Evolutionary conservation across 768 basidiomycete species (phyloP).

Genomic region (Trametes coccinea): DNA sequence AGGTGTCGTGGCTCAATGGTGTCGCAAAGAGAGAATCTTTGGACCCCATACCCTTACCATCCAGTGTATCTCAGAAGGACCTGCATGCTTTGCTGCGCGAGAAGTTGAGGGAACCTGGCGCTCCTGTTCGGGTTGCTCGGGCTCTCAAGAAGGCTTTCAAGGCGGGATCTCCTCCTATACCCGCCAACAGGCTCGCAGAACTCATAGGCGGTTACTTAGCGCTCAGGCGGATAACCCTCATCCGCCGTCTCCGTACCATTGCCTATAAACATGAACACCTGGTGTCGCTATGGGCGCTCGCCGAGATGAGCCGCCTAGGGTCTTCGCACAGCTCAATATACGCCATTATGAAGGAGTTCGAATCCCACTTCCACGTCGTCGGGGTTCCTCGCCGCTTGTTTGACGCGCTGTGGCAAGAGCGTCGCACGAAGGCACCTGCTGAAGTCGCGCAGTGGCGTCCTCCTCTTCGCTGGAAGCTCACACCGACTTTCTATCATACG

Average conservation of each 20-base stretch:
- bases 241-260: slow-evolving; percentile 65
- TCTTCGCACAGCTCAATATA: slow-evolving; percentile 2
- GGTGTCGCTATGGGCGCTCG: slow-evolving; percentile 28
- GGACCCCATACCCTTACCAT: too few species aligned
- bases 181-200: slow-evolving; percentile 10
- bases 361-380: slow-evolving; percentile 49
- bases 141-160: background rate
- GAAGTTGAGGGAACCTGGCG: background rate
- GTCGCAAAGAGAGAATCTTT: too few species aligned
- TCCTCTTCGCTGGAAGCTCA: background rate
- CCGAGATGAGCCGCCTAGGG: slow-evolving; percentile 30
- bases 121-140: background rate
- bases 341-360: slow-evolving; percentile 39
- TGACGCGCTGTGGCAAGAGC: slow-evolving; percentile 2
- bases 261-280: slow-evolving; percentile 38
- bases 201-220: slow-evolving; percentile 22
- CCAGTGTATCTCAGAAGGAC: background rate
- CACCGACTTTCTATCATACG: background rate
- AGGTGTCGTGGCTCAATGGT: too few species aligned
- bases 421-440: background rate
- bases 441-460: background rate
- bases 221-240: slow-evolving; percentile 60
- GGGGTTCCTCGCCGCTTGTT: slow-evolving; percentile 47
- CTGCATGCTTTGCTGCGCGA: background rate
- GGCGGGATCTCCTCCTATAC: background rate